Percentiles rank a stretch among this genome's conserved stretches.
Evolutionary conservation across 108 stramenopile species (phyloP).

Genomic region (Cylindrotheca closterium): DNA sequence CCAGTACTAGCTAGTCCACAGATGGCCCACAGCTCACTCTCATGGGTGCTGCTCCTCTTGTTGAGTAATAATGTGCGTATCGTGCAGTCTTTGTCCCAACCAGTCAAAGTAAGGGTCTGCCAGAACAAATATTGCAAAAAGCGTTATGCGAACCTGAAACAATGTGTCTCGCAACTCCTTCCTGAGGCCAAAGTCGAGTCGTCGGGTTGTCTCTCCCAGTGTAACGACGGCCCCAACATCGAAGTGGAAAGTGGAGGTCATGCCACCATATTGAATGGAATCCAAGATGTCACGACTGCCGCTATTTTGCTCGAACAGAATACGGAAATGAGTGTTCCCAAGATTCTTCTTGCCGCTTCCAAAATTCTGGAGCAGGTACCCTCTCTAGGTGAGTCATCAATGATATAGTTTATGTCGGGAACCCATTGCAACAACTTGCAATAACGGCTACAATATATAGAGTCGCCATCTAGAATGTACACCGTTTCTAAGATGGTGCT

Average conservation of each 20-base stretch:
- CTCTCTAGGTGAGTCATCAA: slow-evolving; percentile 11
- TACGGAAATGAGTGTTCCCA: slow-evolving; percentile 3
- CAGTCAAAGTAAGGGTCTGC: slow-evolving; percentile 23
- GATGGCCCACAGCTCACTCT: too few species aligned
- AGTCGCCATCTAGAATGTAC: slow-evolving; percentile 35
- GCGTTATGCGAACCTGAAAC: neutral
- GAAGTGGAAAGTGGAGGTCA: slow-evolving; percentile 2
- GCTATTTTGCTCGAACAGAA: slow-evolving; percentile 18
- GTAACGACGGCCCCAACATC: slow-evolving; percentile 32
- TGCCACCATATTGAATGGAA: slow-evolving; percentile 5
- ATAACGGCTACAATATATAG: slow-evolving; percentile 35
- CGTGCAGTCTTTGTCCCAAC: neutral
- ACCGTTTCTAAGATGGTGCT: slow-evolving; percentile 31
- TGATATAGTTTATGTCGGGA: too few species aligned
- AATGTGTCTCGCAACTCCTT: slow-evolving; percentile 17
- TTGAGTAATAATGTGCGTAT: too few species aligned
- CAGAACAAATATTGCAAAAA: slow-evolving; percentile 38
- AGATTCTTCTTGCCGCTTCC: slow-evolving; percentile 28
- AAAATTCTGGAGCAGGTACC: slow-evolving; percentile 25
- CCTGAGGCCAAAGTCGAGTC: slow-evolving; percentile 19
- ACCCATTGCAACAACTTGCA: neutral
- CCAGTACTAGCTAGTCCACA: too few species aligned
- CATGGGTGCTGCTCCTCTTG: too few species aligned
- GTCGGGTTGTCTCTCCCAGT: slow-evolving; percentile 32
- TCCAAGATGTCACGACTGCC: slow-evolving; percentile 12